These are phyloP conservation scores for Xylariaceae sp. DNA, from an alignment of 2,329 filamentous ascomycete species.

Conservation along the genomic window DNA sequence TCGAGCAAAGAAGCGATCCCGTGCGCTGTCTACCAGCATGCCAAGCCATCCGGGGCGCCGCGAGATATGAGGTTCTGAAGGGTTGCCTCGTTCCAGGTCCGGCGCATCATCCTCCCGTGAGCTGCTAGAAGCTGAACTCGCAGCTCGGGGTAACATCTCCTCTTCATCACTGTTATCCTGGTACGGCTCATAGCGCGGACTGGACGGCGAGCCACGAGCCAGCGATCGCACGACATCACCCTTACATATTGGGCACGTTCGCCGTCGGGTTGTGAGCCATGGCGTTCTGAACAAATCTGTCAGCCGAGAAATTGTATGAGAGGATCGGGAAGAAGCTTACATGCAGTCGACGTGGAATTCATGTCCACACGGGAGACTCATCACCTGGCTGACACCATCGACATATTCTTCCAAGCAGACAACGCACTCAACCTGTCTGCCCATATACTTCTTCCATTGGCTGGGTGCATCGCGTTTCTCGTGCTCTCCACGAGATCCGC, in stretches of 20 bases:
- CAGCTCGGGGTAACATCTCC: conserved; percentile 22
- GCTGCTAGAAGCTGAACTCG: conserved; percentile 21
- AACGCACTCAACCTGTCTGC: conserved; percentile 78
- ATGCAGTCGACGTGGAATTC: conserved; percentile 99
- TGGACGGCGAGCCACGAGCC: conserved; percentile 49
- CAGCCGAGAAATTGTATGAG: conserved; percentile 8
- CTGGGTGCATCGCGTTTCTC: conserved; percentile 47
- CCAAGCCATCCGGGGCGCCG: conserved; percentile 36
- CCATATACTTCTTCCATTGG: conserved; percentile 65
- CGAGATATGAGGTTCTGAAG: conserved; percentile 21
- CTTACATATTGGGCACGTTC: conserved; percentile 99
- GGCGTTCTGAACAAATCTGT: conserved; percentile 64
- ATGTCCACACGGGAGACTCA: conserved; percentile 95
- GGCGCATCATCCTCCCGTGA: conserved; percentile 25
- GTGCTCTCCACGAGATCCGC: conserved; percentile 35
- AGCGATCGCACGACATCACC: conserved; percentile 82
- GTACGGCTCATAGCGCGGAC: conserved; percentile 52
- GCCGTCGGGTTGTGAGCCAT: conserved; percentile 89
- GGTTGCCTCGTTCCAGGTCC: conserved; percentile 44
- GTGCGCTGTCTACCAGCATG: conserved; percentile 33
- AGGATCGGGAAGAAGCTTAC: conserved; percentile 53
- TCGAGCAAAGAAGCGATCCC: conserved; percentile 17
- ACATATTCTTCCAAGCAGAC: conserved; percentile 96
- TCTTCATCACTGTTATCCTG: conserved; percentile 49
- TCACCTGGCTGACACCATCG: conserved; percentile 88